Percentiles rank a stretch among this genome's conserved stretches.
These are phyloP conservation scores for Penicilliopsis zonata DNA, from an alignment of 495 filamentous ascomycete genomes.

Conservation along the genomic window DNA sequence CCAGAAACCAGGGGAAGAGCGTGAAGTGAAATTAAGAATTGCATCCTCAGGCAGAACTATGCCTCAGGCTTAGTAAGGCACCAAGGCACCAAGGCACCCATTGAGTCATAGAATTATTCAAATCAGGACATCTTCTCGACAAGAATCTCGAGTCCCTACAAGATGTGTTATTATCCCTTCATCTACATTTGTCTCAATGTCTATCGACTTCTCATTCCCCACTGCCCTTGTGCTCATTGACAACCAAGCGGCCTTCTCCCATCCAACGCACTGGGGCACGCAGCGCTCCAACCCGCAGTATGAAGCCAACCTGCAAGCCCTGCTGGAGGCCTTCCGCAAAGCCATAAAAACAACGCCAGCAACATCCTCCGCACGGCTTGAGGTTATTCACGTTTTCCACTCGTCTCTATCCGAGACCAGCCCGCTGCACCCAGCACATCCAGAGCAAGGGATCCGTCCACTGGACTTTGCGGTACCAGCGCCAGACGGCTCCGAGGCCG, in stretches of 20 bases:
- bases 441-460: constrained; percentile 18
- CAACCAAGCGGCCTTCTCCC: constrained; percentile 39
- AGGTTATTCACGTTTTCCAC: constrained; percentile 38
- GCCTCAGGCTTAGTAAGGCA: too few species aligned
- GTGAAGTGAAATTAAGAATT: too few species aligned
- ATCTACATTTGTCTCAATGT: too few species aligned
- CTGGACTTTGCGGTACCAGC: constrained; percentile 25
- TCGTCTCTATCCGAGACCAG: constrained; percentile 20
- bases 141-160: too few species aligned
- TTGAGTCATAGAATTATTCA: too few species aligned
- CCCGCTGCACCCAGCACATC: constrained; percentile 20
- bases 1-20: too few species aligned
- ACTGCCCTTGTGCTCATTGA: constrained; percentile 48
- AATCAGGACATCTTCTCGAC: too few species aligned
- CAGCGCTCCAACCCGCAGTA: constrained; percentile 33
- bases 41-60: too few species aligned
- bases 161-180: too few species aligned
- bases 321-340: constrained; percentile 29
- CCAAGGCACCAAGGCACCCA: too few species aligned
- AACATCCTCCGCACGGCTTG: constrained; percentile 6
- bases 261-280: constrained; percentile 31
- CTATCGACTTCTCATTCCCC: constrained; percentile 13
- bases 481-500: constrained; percentile 25
- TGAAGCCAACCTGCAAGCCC: constrained; percentile 27
- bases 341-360: constrained; percentile 7